Evolutionary conservation across 2,329 filamentous ascomycete genomes (phyloP).

Genomic region (Phaeophleospora eucalypticola): DNA sequence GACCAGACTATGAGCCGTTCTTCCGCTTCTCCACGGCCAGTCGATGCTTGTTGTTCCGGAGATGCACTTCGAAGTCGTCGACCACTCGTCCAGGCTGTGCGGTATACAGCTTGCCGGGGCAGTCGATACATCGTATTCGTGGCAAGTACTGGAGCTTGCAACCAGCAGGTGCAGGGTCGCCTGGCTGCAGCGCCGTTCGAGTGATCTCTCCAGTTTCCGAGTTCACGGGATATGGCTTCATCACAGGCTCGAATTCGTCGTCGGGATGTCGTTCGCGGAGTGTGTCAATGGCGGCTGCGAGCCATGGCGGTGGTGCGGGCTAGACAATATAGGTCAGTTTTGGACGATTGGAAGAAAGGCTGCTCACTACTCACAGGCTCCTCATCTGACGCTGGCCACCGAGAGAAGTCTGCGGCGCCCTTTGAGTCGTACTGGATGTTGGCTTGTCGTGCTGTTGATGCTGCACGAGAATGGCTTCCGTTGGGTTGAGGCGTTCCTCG

Average conservation of each 20-base stretch:
- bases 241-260: slow-evolving; percentile 81
- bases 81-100: slow-evolving; percentile 80
- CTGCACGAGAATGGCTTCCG: slow-evolving; percentile 21
- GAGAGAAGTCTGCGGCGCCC: slow-evolving; percentile 63
- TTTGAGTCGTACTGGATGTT: slow-evolving; percentile 30
- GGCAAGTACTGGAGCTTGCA: slow-evolving; percentile 80
- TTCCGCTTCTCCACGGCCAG: slow-evolving; percentile 21
- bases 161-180: slow-evolving; percentile 55
- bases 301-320: slow-evolving; percentile 86
- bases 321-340: slow-evolving; percentile 35
- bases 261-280: slow-evolving; percentile 68
- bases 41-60: slow-evolving; percentile 73
- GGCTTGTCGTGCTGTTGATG: slow-evolving; percentile 16
- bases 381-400: slow-evolving; percentile 56
- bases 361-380: slow-evolving; percentile 55
- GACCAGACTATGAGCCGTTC: not conserved
- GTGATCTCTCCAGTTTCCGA: slow-evolving; percentile 61
- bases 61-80: slow-evolving; percentile 87
- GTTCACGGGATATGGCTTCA: slow-evolving; percentile 82
- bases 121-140: slow-evolving; percentile 86
- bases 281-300: slow-evolving; percentile 66
- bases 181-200: slow-evolving; percentile 43
- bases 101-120: slow-evolving; percentile 89
- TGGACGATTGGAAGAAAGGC: slow-evolving; percentile 6
- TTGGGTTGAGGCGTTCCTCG: slow-evolving; percentile 29